Base-by-base conservation (phyloP, 192 early-diverging fungal genomes). In the Obelidium mucronatum region DNA sequence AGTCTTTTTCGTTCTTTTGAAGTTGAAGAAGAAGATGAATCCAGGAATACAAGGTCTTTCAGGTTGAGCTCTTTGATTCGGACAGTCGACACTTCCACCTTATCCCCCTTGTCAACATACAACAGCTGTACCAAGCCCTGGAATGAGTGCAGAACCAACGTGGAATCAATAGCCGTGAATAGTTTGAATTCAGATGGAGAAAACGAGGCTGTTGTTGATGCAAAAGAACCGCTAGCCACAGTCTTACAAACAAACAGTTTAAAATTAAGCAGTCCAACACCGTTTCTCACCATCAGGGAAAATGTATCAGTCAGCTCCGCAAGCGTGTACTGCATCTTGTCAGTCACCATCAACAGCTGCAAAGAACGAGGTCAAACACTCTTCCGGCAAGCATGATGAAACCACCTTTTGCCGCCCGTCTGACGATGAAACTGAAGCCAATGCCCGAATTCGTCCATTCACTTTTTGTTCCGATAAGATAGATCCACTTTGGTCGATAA, bases 11-110 rank as follows among this genome's bases (percentile, higher is more conserved):
- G 48, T 51, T 51, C 11, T n/a, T n/a, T n/a, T n/a, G n/a, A n/a
- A 48, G 11, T 6, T 15, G 44, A 48, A 48, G 19, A 6, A 15
- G 44, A 48, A 22, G 55, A 28, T 5, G 13, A 8, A 0, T 8
- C 17, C 24, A 58, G 55, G 6, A 58, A 58, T 8, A 31, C 24
- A 5, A 31, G 8, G 24, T 58, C 13, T 24, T 58, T 58, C 8
- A 58, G 13, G 55, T 58, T 58, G 55, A 58, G 55, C 26, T 58
- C 55, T 22, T 11, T 26, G 24, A 58, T 48, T 48, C 44, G 55
- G 26, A 22, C 17, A 8, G 55, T 31, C 24, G 55, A 58, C 17
- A 24, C 11, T 28, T 28, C 24, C 13, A 31, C 55, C 30, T 11
- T 48, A 19, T 48, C 19, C 8, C 19, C 8, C 24, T 8, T 0